phyloP scores from a whole-genome alignment of 1,284 basidiomycete genomes.

The Tylopilus orsonianus region DNA sequence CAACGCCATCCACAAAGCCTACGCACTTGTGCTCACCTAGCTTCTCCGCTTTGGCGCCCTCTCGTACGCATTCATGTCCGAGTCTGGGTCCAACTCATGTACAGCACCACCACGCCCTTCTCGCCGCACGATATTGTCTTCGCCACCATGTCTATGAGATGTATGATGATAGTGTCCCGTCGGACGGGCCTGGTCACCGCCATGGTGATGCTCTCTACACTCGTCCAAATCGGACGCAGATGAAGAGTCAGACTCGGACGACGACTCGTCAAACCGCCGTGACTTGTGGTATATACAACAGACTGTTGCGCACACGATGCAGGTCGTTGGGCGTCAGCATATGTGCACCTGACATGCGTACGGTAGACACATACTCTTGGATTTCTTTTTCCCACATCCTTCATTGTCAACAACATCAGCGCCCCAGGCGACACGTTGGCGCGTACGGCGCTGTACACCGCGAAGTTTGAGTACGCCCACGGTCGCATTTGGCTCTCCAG shows the following conservation, averaged over 20 bases:
- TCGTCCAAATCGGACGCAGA: slow-evolving; percentile 35
- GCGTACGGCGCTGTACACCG: slow-evolving; percentile 43
- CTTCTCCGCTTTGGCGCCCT: slow-evolving; percentile 18
- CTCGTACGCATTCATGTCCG: slow-evolving; percentile 29
- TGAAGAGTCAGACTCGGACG: slow-evolving; percentile 60
- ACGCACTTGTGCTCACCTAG: slow-evolving; percentile 6
- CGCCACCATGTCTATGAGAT: slow-evolving; percentile 6
- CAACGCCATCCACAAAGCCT: background rate
- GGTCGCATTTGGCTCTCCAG: slow-evolving; percentile 14
- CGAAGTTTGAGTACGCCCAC: slow-evolving; percentile 56
- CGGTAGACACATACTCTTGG: slow-evolving; percentile 66
- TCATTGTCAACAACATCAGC: slow-evolving; percentile 87
- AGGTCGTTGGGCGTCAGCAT: background rate
- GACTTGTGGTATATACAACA: slow-evolving; percentile 90
- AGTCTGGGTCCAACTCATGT: slow-evolving; percentile 18
- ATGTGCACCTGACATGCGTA: background rate
- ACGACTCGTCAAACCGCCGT: slow-evolving; percentile 75
- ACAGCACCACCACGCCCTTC: slow-evolving; percentile 10
- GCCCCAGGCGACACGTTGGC: slow-evolving; percentile 67
- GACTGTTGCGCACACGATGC: slow-evolving; percentile 46
- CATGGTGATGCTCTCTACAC: slow-evolving; percentile 22
- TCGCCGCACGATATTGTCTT: slow-evolving; percentile 4
- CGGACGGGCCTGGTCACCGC: slow-evolving; percentile 17
- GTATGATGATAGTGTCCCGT: slow-evolving; percentile 8
- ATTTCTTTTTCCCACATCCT: slow-evolving; percentile 74